Evolutionary conservation across 2,329 filamentous ascomycete species (phyloP), one percentile per base, ranked within the genome.

Genomic region (Diaporthe sp.): DNA sequence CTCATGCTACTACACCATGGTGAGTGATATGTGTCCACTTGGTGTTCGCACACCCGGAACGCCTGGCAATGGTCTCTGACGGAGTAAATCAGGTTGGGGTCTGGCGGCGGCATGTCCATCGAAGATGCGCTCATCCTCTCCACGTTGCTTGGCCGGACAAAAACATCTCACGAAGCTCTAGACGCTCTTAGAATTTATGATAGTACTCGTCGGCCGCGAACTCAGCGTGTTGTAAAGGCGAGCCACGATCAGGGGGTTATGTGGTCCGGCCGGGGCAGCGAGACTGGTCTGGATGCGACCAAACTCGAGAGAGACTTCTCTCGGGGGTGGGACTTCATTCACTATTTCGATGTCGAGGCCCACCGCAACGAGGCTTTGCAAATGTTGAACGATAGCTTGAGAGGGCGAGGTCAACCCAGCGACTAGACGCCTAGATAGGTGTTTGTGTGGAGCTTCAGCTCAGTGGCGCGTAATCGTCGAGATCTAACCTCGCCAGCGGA

Each of bases 81-180:
- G 37, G 58, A 62, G n/a, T 15, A 62, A 62, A 44, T 62, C 37
- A 62, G 58, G 58, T 12, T 62, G 58, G 58, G 58, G 34, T 70
- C 67, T 42, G 67, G 67, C n/a, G 67, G 34, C 17, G 67, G 67
- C 67, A 70, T 70, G 67, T 57, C 49, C 19, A 70, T 70, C 49
- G 67, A 70, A 55, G 67, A 70, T 49, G 53, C 46, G 34, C 49
- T 70, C 34, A 70, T 70, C 34, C 69, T 72, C 19, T 72, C 69
- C 39, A 58, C 69, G 22, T 25, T 72, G 37, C 69, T 72, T 12
- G 69, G 69, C 69, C 25, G 9, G 37, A 58, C 69, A n/a, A 49
- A 59, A 31, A 51, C 37, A 39, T 44, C 51, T 42, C 37, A 42
- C 25, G 37, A 72, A 15, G 69, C 55, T n/a, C 22, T 59, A n/a